Evolutionary conservation across 768 basidiomycete genomes (phyloP).

Genomic region (Boletus insuetus): DNA sequence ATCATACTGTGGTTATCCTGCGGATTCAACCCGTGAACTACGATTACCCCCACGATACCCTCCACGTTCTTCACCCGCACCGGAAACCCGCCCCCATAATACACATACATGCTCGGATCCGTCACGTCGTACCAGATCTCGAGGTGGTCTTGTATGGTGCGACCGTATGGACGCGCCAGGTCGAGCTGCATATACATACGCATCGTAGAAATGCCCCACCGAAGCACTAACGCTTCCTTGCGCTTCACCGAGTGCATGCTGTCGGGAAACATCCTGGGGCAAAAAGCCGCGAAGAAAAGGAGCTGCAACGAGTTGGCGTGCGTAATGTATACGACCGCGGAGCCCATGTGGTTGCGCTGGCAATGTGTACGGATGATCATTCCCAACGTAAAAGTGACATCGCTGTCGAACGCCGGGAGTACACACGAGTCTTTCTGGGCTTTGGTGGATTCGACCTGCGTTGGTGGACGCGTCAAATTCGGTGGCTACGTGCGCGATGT

Average conservation of each 20-base stretch:
- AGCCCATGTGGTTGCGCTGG: conserved; percentile 10
- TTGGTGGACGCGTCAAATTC: no score
- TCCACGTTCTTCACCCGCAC: conserved; percentile 34
- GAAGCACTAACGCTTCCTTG: conserved; percentile 30
- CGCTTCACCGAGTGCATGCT: conserved; percentile 34
- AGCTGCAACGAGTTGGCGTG: conserved; percentile 30
- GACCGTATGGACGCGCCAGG: background rate
- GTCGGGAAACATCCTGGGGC: conserved; percentile 29
- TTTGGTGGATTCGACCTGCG: conserved; percentile 17
- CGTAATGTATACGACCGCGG: conserved; percentile 29
- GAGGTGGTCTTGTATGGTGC: background rate
- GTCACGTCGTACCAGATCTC: conserved; percentile 20
- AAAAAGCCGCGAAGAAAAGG: conserved; percentile 30
- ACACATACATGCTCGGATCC: conserved; percentile 28
- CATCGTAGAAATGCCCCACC: conserved; percentile 30
- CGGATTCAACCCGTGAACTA: conserved; percentile 32
- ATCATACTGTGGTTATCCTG: conserved; percentile 32
- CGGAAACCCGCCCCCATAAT: conserved; percentile 34
- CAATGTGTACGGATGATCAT: conserved; percentile 22
- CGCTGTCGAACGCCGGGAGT: conserved; percentile 28
- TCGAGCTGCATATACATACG: conserved; percentile 17
- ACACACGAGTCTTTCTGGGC: conserved; percentile 26
- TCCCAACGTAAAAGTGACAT: conserved; percentile 35
- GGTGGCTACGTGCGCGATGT: no score
- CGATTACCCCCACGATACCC: conserved; percentile 33